phyloP scores from a whole-genome alignment of 176 grass and related monocot genomes.

The Zoysia japonica region DNA sequence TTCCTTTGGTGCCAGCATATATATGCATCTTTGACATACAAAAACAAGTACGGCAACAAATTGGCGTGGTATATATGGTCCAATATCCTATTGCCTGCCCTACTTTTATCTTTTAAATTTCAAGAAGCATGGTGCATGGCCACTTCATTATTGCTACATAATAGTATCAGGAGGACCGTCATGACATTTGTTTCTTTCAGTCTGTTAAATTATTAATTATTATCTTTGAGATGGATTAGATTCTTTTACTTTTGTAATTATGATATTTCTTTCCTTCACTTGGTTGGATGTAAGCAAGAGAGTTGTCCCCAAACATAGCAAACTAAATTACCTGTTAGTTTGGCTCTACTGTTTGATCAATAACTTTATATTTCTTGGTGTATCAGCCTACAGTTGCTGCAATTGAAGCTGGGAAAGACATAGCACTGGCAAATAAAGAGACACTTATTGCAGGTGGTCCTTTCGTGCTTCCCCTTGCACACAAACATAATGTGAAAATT shows the following conservation, averaged over 20 bases:
- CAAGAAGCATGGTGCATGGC: slow-evolving; percentile 38
- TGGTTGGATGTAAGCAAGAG: background rate
- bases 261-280: background rate
- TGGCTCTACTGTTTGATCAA: slow-evolving; percentile 10
- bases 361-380: slow-evolving; percentile 22
- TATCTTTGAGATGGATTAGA: background rate
- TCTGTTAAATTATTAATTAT: slow-evolving; percentile 17
- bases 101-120: slow-evolving; percentile 28
- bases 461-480: slow-evolving; percentile 97
- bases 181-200: slow-evolving; percentile 30
- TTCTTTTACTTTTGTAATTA: background rate
- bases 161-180: slow-evolving; percentile 23
- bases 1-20: background rate
- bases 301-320: background rate
- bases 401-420: slow-evolving; percentile 96
- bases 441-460: slow-evolving; percentile 98
- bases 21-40: slow-evolving; percentile 18
- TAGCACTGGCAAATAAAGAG: slow-evolving; percentile 96
- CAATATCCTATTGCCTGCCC: slow-evolving; percentile 27
- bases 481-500: slow-evolving; percentile 96
- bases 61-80: slow-evolving; percentile 14
- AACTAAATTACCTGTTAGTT: slow-evolving; percentile 12
- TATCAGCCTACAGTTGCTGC: slow-evolving; percentile 90
- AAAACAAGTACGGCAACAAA: background rate
- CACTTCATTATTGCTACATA: slow-evolving; percentile 25